phyloP scores from a whole-genome alignment of 1,139 yeast species.

The Nadsonia starkeyi-henricii region DNA sequence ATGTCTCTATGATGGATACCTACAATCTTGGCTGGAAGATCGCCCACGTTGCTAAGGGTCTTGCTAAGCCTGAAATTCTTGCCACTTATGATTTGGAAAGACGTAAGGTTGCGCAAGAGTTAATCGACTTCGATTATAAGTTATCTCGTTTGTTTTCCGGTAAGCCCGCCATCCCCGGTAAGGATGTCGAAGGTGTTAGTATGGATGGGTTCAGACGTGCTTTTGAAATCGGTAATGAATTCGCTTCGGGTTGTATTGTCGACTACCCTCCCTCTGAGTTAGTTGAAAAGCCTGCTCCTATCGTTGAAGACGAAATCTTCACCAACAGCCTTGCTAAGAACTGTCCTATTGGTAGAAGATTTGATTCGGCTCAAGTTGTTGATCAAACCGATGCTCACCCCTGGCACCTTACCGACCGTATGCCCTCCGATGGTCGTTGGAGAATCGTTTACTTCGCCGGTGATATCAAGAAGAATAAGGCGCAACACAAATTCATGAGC shows the following conservation, averaged over 20 bases:
- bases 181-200: conserved; percentile 20
- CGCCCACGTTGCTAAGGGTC: conserved; percentile 24
- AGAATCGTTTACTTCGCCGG: conserved; percentile 22
- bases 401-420: conserved; percentile 18
- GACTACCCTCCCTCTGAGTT: conserved; percentile 20
- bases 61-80: conserved; percentile 18
- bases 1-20: conserved; percentile 25
- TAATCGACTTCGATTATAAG: conserved; percentile 25
- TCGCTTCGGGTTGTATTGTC: conserved; percentile 26
- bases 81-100: conserved; percentile 25
- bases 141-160: conserved; percentile 24
- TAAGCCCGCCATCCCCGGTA: conserved; percentile 20
- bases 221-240: conserved; percentile 21
- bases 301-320: conserved; percentile 2
- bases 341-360: conserved; percentile 22
- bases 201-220: conserved; percentile 22
- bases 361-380: conserved; percentile 17
- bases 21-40: conserved; percentile 28
- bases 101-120: conserved; percentile 23
- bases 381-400: conserved; percentile 22
- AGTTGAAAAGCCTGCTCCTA: conserved; percentile 10
- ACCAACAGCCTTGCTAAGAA: conserved; percentile 16
- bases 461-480: conserved; percentile 12
- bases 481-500: conserved; percentile 9
- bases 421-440: conserved; percentile 22